These are phyloP conservation scores for Pseudonitzschia pungens DNA, from an alignment of 108 stramenopile genomes.

Conservation along the genomic window DNA sequence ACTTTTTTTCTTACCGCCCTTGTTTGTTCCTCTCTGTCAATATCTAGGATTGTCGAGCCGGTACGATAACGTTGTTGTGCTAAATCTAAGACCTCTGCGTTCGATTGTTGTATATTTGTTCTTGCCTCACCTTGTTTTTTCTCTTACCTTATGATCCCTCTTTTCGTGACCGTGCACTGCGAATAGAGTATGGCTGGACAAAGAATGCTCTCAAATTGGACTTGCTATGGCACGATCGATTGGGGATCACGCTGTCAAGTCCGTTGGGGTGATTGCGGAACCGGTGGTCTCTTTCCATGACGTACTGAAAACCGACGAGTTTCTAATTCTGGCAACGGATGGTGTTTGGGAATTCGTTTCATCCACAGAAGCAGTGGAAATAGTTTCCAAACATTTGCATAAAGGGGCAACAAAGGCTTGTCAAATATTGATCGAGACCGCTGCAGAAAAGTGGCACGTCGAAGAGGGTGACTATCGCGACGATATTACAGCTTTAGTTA, in stretches of 20 bases:
- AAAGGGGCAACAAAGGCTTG: slow-evolving; percentile 74
- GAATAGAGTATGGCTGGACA: slow-evolving; percentile 88
- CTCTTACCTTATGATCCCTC: no score
- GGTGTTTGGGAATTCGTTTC: slow-evolving; percentile 97
- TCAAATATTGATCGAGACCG: slow-evolving; percentile 83
- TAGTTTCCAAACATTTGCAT: slow-evolving; percentile 58
- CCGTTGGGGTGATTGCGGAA: slow-evolving; percentile 90
- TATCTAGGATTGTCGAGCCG: slow-evolving; percentile 3
- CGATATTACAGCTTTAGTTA: slow-evolving; percentile 93
- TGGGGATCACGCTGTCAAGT: slow-evolving; percentile 93
- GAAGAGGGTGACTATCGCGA: slow-evolving; percentile 96
- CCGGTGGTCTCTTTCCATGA: slow-evolving; percentile 80
- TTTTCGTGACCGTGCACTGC: slow-evolving; percentile 54
- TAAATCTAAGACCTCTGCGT: not conserved
- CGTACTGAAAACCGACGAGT: slow-evolving; percentile 64
- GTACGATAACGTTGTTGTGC: not conserved
- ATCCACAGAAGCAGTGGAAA: slow-evolving; percentile 69
- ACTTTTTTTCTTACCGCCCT: not conserved
- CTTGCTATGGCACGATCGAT: slow-evolving; percentile 94
- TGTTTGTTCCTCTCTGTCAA: not conserved
- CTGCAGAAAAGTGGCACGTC: slow-evolving; percentile 90
- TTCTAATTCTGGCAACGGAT: slow-evolving; percentile 89
- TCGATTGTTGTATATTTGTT: no score
- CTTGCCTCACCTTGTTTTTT: slow-evolving; percentile 22
- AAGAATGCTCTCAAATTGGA: slow-evolving; percentile 88